A percentile compares a stretch with the other conserved stretches of the same genome.
Conservation (phyloP, 768 basidiomycete genomes). For the Trametes punicea region DNA sequence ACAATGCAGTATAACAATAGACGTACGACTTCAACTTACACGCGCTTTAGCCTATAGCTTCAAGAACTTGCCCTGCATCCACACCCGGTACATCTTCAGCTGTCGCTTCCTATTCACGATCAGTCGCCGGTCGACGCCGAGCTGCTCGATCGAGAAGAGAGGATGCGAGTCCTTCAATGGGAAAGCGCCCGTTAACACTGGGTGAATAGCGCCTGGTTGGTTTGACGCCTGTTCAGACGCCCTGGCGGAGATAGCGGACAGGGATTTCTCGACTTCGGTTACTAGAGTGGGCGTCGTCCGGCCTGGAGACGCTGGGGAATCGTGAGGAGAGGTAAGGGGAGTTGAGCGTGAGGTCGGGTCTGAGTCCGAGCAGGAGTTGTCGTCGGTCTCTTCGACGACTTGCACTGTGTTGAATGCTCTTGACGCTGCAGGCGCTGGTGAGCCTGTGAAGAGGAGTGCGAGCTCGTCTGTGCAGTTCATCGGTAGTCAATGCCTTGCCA, state of each 20-base stretch:
- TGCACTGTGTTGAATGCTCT: neutral
- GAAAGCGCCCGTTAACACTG: neutral
- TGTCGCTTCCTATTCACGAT: conserved; percentile 92
- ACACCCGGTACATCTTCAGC: conserved; percentile 95
- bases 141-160: conserved; percentile 75
- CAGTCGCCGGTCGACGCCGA: conserved; percentile 87
- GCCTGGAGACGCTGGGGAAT: neutral
- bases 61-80: conserved; percentile 86
- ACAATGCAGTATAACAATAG: neutral
- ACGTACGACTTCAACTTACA: neutral
- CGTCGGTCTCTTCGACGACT: conserved; percentile 7
- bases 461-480: conserved; percentile 57
- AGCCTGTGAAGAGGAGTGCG: conserved; percentile 74
- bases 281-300: neutral
- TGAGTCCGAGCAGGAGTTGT: neutral
- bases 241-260: neutral
- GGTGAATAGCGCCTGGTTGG: conserved; percentile 11
- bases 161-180: conserved; percentile 39
- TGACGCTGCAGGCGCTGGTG: conserved; percentile 34
- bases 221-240: neutral
- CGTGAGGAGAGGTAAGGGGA: neutral
- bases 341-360: neutral
- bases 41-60: conserved; percentile 35
- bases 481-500: neutral
- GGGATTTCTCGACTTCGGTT: neutral